Percentiles rank a stretch among this genome's conserved stretches.
These are phyloP conservation scores for Cephaloascus albidus DNA, from an alignment of 805 yeast species.

Conservation along the genomic window DNA sequence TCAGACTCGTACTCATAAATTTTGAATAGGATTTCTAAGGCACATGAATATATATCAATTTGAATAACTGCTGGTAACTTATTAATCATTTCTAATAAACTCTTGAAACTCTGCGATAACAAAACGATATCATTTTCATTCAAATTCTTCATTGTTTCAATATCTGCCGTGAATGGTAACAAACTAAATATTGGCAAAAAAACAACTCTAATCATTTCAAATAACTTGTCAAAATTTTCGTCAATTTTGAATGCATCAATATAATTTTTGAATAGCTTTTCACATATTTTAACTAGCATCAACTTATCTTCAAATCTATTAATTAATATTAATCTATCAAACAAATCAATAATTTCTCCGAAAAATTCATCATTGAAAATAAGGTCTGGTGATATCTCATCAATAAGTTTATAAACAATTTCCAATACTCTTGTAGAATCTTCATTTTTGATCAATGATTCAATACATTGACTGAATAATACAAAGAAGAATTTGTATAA, in stretches of 20 bases:
- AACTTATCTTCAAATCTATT: slow-evolving; percentile 41
- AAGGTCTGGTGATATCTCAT: slow-evolving; percentile 45
- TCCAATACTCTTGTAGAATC: slow-evolving; percentile 25
- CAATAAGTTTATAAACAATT: slow-evolving; percentile 49
- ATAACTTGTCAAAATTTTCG: slow-evolving; percentile 64
- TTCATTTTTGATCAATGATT: slow-evolving; percentile 46
- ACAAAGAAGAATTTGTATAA: slow-evolving; percentile 64
- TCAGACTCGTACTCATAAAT: slow-evolving; percentile 36
- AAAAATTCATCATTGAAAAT: slow-evolving; percentile 62
- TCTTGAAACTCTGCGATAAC: slow-evolving; percentile 38
- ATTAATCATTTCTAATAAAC: slow-evolving; percentile 53
- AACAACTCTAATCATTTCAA: slow-evolving; percentile 68
- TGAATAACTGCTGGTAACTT: slow-evolving; percentile 61
- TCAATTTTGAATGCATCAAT: slow-evolving; percentile 32
- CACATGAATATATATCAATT: slow-evolving; percentile 62
- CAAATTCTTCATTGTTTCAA: slow-evolving; percentile 19
- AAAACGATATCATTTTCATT: slow-evolving; percentile 24
- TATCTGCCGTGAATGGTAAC: slow-evolving; percentile 50
- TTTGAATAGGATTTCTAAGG: slow-evolving; percentile 52
- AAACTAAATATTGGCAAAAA: slow-evolving; percentile 52
- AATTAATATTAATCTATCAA: slow-evolving; percentile 62
- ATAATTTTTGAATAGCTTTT: slow-evolving; percentile 41
- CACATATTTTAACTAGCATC: slow-evolving; percentile 45
- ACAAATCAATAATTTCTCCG: slow-evolving; percentile 63
- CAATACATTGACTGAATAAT: slow-evolving; percentile 76